Conservation (phyloP, 2,329 filamentous ascomycete species). For the Exophiala alcalophila region DNA sequence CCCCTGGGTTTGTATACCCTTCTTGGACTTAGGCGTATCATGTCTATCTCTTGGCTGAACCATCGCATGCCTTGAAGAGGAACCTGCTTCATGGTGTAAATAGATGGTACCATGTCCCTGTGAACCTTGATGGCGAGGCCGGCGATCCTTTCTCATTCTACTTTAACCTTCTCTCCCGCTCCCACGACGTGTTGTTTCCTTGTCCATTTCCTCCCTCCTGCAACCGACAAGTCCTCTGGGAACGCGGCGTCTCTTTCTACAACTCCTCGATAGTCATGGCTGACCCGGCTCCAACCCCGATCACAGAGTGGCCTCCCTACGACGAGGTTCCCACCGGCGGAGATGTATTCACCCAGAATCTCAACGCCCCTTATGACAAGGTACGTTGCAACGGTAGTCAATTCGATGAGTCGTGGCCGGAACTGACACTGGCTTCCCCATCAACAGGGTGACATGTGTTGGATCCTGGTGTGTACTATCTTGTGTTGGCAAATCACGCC, state of each 20-base stretch:
- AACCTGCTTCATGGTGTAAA: neutral
- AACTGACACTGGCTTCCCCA: conserved; percentile 1
- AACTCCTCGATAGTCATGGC: conserved; percentile 1
- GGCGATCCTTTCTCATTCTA: neutral
- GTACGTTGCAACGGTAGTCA: conserved; percentile 1
- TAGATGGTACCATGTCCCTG: no score
- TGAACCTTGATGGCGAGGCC: no score
- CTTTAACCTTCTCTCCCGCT: neutral
- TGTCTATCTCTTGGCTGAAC: conserved; percentile 3
- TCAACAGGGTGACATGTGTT: conserved; percentile 24
- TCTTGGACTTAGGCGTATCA: neutral
- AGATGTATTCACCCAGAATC: conserved; percentile 21
- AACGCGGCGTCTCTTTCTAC: neutral
- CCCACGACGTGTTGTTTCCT: neutral
- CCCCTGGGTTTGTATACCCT: conserved; percentile 2
- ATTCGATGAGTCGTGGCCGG: no score
- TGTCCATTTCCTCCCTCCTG: neutral
- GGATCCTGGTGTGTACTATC: conserved; percentile 23
- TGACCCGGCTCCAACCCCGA: conserved; percentile 8
- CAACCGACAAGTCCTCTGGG: neutral
- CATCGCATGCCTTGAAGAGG: neutral
- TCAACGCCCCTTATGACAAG: conserved; percentile 26
- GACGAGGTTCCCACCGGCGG: conserved; percentile 20
- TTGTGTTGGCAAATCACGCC: conserved; percentile 38
- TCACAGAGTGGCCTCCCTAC: conserved; percentile 27